Evolutionary conservation across 768 basidiomycete genomes (phyloP).

Genomic region (Tylopilus subfusipes): DNA sequence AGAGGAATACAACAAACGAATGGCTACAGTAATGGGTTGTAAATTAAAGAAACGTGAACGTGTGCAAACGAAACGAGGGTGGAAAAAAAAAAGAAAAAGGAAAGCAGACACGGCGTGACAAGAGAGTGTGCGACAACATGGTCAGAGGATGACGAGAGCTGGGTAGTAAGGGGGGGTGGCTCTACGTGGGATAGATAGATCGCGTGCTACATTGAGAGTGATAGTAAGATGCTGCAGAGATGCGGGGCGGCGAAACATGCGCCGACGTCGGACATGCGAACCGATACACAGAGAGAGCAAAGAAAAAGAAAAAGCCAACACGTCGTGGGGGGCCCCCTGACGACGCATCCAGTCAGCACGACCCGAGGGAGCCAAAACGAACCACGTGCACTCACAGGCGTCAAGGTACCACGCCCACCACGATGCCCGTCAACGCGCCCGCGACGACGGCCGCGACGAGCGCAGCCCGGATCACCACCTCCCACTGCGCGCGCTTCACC

Average conservation of each 20-base stretch:
- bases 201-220: too few species aligned
- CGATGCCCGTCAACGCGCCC: slow-evolving; percentile 30
- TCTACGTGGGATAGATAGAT: too few species aligned
- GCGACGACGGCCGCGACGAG: slow-evolving; percentile 43
- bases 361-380: not conserved
- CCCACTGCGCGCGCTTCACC: slow-evolving; percentile 80
- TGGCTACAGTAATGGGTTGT: not conserved
- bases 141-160: too few species aligned
- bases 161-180: too few species aligned
- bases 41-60: too few species aligned
- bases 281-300: not conserved
- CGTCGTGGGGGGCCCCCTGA: not conserved
- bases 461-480: slow-evolving; percentile 67
- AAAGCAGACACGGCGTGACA: too few species aligned
- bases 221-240: too few species aligned
- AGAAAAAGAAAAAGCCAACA: not conserved
- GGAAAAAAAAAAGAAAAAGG: too few species aligned
- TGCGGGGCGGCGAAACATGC: too few species aligned
- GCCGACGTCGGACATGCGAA: too few species aligned
- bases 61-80: too few species aligned
- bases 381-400: not conserved
- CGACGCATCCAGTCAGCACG: not conserved
- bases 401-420: slow-evolving; percentile 17
- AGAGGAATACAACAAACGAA: not conserved
- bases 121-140: too few species aligned